These are phyloP conservation scores for Cryptosporidium ubiquitum DNA, from an alignment of 169 alveolate species.

Conservation along the genomic window DNA sequence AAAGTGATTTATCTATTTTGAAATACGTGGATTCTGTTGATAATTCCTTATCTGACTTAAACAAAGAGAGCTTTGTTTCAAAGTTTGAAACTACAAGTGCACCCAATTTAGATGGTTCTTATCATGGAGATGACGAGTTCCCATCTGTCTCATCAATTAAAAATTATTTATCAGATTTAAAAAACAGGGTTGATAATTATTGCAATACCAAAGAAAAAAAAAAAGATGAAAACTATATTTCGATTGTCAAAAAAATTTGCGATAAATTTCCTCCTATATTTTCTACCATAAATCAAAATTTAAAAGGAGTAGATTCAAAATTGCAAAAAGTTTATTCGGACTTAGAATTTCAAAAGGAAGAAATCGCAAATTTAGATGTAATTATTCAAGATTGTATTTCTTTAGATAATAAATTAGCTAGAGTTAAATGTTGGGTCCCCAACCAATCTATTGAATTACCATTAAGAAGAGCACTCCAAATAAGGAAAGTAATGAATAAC, in stretches of 20 bases:
- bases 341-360: slow-evolving; percentile 20
- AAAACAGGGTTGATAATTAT: slow-evolving; percentile 25
- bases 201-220: not conserved
- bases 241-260: not conserved
- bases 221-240: not conserved
- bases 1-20: slow-evolving; percentile 15
- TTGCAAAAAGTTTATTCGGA: slow-evolving; percentile 40
- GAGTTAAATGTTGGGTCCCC: slow-evolving; percentile 64
- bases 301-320: not conserved
- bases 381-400: slow-evolving; percentile 49
- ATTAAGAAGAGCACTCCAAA: slow-evolving; percentile 47
- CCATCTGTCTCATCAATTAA: slow-evolving; percentile 29
- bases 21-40: slow-evolving; percentile 27
- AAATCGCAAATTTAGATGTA: slow-evolving; percentile 10
- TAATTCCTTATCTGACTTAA: not conserved
- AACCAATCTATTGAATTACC: slow-evolving; percentile 66
- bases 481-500: slow-evolving; percentile 53
- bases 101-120: slow-evolving; percentile 3
- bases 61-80: slow-evolving; percentile 32
- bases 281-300: not conserved
- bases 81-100: slow-evolving; percentile 18
- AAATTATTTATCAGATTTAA: slow-evolving; percentile 9
- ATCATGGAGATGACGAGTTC: slow-evolving; percentile 36
- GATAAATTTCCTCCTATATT: not conserved
- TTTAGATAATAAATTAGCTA: not conserved